phyloP scores from a whole-genome alignment of 1,139 yeast species.

The Blastobotrys raffinosifermentans region DNA sequence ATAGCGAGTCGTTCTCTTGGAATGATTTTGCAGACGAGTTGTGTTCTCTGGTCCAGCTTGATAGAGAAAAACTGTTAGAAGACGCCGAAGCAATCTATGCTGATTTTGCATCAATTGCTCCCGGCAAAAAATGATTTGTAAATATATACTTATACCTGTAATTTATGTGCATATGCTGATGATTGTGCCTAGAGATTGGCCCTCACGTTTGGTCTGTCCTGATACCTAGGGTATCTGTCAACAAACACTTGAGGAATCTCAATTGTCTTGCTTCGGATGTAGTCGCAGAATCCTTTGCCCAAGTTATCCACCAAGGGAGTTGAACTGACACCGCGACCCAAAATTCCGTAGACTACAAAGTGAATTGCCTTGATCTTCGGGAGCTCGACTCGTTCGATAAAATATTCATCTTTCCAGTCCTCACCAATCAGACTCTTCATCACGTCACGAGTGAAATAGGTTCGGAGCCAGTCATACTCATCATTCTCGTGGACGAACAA shows the following conservation, averaged over 20 bases:
- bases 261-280: conserved; percentile 4
- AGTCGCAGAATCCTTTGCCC: conserved; percentile 8
- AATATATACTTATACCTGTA: no score
- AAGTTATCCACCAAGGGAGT: conserved; percentile 3
- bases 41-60: no score
- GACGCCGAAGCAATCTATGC: no score
- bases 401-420: conserved; percentile 7
- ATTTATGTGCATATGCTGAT: no score
- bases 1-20: no score
- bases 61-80: no score
- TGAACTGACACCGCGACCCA: conserved; percentile 6
- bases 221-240: conserved; percentile 1
- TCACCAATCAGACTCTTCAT: conserved; percentile 4
- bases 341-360: conserved; percentile 6
- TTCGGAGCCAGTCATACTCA: conserved; percentile 5
- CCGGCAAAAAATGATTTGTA: no score
- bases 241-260: conserved; percentile 5
- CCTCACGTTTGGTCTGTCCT: background rate
- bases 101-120: no score
- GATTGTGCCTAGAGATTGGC: no score
- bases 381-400: conserved; percentile 5
- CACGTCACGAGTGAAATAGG: conserved; percentile 3
- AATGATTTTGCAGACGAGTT: no score
- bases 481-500: conserved; percentile 6
- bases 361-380: conserved; percentile 4